Conservation (phyloP, 352 stramenopile genomes). For the Phytopythium cucurbitacearum region DNA sequence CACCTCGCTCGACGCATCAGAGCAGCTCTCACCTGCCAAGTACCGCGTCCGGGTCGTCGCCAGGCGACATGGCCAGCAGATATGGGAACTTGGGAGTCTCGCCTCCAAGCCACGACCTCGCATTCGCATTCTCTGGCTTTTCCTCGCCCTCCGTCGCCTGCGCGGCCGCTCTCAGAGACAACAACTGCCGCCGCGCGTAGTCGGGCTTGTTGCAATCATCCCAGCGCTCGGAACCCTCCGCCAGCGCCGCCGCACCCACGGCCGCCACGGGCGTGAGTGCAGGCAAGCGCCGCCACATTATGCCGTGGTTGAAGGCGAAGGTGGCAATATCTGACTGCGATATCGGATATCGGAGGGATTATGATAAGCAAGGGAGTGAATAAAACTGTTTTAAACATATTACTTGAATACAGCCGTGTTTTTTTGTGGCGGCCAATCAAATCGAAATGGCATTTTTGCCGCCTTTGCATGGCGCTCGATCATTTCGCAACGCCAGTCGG, state of each 20-base stretch:
- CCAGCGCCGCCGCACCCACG: conserved; percentile 19
- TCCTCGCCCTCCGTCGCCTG: conserved; percentile 2
- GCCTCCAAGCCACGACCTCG: conserved; percentile 37
- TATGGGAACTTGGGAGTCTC: conserved; percentile 64
- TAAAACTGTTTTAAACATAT: too few relatives aligned
- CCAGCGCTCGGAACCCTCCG: conserved; percentile 40
- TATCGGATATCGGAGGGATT: too few relatives aligned
- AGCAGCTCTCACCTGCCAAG: conserved; percentile 15
- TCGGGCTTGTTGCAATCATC: conserved; percentile 22
- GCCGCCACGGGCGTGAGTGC: conserved; percentile 21
- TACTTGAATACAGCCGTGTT: too few relatives aligned
- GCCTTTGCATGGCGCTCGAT: too few relatives aligned
- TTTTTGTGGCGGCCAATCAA: too few relatives aligned
- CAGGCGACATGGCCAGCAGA: conserved; percentile 47
- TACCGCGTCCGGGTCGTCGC: conserved; percentile 40
- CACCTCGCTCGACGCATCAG: neutral
- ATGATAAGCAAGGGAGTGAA: too few relatives aligned
- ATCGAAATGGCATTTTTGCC: too few relatives aligned
- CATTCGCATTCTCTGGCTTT: conserved; percentile 2
- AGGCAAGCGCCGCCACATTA: neutral
- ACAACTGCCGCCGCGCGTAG: conserved; percentile 41
- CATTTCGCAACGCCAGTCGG: too few relatives aligned
- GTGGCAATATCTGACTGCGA: too few relatives aligned
- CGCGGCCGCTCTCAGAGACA: conserved; percentile 9
- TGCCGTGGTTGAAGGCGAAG: neutral